Base-by-base conservation (phyloP, 2,329 filamentous ascomycete genomes). In the Orbilia ellipsospora region DNA sequence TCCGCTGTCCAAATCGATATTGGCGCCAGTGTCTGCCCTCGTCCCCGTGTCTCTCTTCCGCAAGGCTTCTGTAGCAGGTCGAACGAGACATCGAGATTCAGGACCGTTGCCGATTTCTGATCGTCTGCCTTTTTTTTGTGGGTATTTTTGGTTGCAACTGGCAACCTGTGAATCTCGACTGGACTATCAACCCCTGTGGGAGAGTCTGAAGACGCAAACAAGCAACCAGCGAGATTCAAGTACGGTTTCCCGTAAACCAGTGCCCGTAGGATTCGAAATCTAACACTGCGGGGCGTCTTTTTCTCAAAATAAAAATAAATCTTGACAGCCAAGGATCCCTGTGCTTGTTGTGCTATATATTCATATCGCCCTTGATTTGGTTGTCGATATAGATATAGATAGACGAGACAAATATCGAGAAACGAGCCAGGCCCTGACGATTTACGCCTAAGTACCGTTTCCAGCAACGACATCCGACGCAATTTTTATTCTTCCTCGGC, bases 371-470 rank as follows among this genome's bases (percentile, higher is more conserved):
- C 51, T 36, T 56, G 48, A 61, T 52, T 60, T 54, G 44, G 55
- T 40, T 40, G 16, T 15, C 2, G 12, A 44, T 56, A 31, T 67
- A 56, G 69, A 67, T 66, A 73, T 66, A 60, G 61, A 73, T 73
- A 73, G 69, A 73, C 69, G 61, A 73, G 56, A 73, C 69, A 73
- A 48, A 73, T 62, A 73, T 60, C 60, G 45, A 44, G 45, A 66
- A 73, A 66, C 69, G 48, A 28, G 56, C 69, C 48, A 50, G 55
- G 55, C 23, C 36, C 36, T 45, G 15, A 28, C 51, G 20, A 61
- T 61, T 45, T 61, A 36, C 45, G 36, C 45, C 26, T 20, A 16
- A 45, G 23, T 61, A 5, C 55, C 4, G 4, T 20, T 23, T 18
- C 57, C 57, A 13, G 23, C 50, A 61, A 61, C 57, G 18, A 12